Evolutionary conservation across 2,329 filamentous ascomycete species (phyloP).

Genomic region (Calonectria hongkongensis): DNA sequence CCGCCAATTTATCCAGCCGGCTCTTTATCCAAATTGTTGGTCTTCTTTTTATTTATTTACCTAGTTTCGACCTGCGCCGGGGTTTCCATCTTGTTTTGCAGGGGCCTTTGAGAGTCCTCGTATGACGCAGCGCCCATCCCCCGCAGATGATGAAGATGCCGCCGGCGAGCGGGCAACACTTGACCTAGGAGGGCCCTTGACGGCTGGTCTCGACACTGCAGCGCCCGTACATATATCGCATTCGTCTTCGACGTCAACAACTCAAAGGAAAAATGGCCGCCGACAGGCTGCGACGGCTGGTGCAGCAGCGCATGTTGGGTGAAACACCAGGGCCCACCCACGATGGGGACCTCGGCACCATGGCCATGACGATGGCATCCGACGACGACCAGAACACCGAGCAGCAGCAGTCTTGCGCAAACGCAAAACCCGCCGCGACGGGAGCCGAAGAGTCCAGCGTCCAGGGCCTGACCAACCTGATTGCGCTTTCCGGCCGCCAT

Average conservation of each 20-base stretch:
- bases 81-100: neutral
- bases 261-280: conserved; percentile 22
- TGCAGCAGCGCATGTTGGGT: conserved; percentile 29
- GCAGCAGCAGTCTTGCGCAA: neutral
- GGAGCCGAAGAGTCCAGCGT: conserved; percentile 27
- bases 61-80: neutral
- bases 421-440: neutral
- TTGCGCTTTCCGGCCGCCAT: conserved; percentile 34
- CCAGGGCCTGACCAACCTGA: conserved; percentile 33
- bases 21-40: neutral
- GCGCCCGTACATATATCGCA: neutral
- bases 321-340: conserved; percentile 15
- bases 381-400: neutral
- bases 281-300: conserved; percentile 24
- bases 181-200: conserved; percentile 14
- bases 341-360: conserved; percentile 7
- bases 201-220: conserved; percentile 9
- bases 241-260: conserved; percentile 2
- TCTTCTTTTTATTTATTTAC: neutral
- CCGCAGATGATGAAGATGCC: conserved; percentile 26
- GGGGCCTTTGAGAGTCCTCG: neutral
- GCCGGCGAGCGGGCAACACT: conserved; percentile 10
- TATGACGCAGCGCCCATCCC: conserved; percentile 15
- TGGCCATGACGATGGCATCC: neutral
- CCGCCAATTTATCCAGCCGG: conserved; percentile 15